Percentiles rank a stretch among this genome's conserved stretches.
Conservation (phyloP, 306 rosid genomes). For the Oxytropis ochrocephala region DNA sequence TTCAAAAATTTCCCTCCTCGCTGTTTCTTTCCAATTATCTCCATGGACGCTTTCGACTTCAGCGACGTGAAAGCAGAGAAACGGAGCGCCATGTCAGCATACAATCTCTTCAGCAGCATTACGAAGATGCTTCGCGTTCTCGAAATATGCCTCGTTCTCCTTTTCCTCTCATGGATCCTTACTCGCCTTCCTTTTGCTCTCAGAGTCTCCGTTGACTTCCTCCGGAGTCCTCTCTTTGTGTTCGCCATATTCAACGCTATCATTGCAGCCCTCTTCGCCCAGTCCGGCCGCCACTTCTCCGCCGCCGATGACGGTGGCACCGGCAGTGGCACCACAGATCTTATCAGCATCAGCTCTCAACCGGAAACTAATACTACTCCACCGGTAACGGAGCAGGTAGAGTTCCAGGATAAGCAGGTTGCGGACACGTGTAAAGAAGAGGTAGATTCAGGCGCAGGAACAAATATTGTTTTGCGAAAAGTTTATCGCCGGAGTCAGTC, state of each 20-base stretch:
- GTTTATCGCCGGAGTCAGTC: slow-evolving; percentile 36
- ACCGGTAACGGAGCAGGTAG: slow-evolving; percentile 13
- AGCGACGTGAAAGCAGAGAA: slow-evolving; percentile 25
- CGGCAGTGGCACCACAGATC: neutral
- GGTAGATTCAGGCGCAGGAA: neutral
- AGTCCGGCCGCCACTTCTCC: slow-evolving; percentile 28
- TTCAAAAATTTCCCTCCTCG: neutral
- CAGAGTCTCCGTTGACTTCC: slow-evolving; percentile 35
- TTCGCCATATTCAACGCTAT: slow-evolving; percentile 66
- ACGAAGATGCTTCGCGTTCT: slow-evolving; percentile 42
- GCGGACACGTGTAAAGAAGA: neutral
- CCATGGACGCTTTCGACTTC: slow-evolving; percentile 41
- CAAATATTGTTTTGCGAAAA: slow-evolving; percentile 8
- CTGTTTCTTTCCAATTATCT: neutral
- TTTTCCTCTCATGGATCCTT: slow-evolving; percentile 45
- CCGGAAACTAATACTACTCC: neutral
- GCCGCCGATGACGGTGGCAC: neutral
- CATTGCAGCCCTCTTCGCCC: slow-evolving; percentile 49
- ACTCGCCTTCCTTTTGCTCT: slow-evolving; percentile 53
- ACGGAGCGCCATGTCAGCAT: slow-evolving; percentile 6
- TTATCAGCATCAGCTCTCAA: neutral
- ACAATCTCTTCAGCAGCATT: slow-evolving; percentile 31
- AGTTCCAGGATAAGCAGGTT: slow-evolving; percentile 44
- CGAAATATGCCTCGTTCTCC: slow-evolving; percentile 31
- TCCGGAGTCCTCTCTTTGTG: slow-evolving; percentile 56